These are phyloP conservation scores for Aureobasidium sp. DNA, from an alignment of 2,329 filamentous ascomycete species.

Conservation along the genomic window DNA sequence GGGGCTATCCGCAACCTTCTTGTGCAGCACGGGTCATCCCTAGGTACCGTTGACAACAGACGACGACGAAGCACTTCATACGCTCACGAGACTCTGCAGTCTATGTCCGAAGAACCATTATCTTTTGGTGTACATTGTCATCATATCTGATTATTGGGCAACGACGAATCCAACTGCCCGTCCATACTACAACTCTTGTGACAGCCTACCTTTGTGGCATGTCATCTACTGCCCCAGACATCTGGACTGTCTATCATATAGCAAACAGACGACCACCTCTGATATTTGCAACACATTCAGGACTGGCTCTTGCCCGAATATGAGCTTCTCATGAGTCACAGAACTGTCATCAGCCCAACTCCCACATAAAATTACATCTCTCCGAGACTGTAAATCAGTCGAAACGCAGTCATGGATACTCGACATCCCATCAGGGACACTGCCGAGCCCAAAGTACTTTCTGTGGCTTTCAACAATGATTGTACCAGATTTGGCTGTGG, in stretches of 20 bases:
- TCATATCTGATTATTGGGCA: not conserved
- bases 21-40: conserved; percentile 6
- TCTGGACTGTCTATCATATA: not conserved
- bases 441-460: conserved; percentile 67
- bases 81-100: not conserved
- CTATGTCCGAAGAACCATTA: not conserved
- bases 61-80: not conserved
- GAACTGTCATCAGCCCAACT: not conserved
- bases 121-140: not conserved
- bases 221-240: conserved; percentile 1
- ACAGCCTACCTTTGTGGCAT: not conserved
- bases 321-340: not conserved
- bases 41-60: not conserved
- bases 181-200: not conserved
- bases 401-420: conserved; percentile 64
- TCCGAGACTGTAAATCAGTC: not conserved
- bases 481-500: conserved; percentile 81
- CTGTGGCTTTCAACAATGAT: conserved; percentile 78
- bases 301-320: not conserved
- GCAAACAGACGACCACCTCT: not conserved
- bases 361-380: not conserved
- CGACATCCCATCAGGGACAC: conserved; percentile 76
- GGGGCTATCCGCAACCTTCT: conserved; percentile 13
- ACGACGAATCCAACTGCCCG: not conserved
- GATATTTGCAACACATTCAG: not conserved